Percentiles rank a stretch among this genome's conserved stretches.
Conservation (phyloP, 2,329 filamentous ascomycete species). For the Trichoderma pleuroti region DNA sequence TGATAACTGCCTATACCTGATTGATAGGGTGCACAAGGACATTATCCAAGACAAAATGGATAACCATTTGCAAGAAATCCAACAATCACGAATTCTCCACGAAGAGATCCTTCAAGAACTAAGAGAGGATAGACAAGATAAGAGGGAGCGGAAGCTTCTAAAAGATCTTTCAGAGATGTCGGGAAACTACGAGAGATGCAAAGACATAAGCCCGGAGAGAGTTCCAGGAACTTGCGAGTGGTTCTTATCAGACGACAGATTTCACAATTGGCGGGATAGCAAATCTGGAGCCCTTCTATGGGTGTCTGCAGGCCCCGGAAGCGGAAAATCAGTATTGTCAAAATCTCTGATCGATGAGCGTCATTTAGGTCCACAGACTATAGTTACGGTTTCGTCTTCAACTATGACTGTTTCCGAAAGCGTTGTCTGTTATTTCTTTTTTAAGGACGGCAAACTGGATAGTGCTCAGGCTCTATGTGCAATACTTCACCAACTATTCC, state of each 20-base stretch:
- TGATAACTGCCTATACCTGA: background rate
- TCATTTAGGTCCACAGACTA: background rate
- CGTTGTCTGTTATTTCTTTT: conserved; percentile 34
- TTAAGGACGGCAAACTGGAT: conserved; percentile 29
- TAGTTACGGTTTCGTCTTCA: background rate
- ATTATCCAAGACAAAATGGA: background rate
- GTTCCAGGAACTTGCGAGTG: conserved; percentile 34
- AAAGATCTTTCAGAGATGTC: conserved; percentile 19
- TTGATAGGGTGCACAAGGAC: background rate
- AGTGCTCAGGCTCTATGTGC: conserved; percentile 24
- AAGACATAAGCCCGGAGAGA: conserved; percentile 28
- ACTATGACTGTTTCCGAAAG: background rate
- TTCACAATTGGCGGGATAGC: conserved; percentile 28
- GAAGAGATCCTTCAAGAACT: background rate
- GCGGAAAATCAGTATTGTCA: conserved; percentile 32
- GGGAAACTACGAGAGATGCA: conserved; percentile 28
- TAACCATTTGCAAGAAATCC: background rate
- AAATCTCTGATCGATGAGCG: conserved; percentile 29
- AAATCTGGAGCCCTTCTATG: conserved; percentile 27
- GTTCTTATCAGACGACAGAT: conserved; percentile 30
- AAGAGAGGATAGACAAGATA: background rate
- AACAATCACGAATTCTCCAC: background rate
- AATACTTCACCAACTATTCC: conserved; percentile 31
- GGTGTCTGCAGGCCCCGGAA: conserved; percentile 34
- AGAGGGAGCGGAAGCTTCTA: conserved; percentile 12